Evolutionary conservation across 2,329 filamentous ascomycete species (phyloP).

Genomic region (Xylariomycetidae sp.): DNA sequence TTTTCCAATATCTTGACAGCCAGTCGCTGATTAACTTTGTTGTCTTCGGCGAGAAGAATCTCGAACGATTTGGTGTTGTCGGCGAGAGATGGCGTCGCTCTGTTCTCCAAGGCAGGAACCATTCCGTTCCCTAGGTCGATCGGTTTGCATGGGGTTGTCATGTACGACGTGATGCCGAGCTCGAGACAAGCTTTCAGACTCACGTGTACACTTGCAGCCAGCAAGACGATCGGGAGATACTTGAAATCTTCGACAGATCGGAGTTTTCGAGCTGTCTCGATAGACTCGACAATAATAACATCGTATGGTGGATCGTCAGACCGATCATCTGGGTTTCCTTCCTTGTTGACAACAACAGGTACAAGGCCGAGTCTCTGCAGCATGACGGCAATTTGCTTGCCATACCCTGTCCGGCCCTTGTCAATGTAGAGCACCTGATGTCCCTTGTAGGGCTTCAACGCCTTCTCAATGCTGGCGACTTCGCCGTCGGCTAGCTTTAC

Average conservation of each 20-base stretch:
- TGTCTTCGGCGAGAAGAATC: slow-evolving; percentile 93
- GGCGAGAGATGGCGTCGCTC: slow-evolving; percentile 83
- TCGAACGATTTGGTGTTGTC: slow-evolving; percentile 95
- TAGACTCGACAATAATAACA: slow-evolving; percentile 92
- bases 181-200: slow-evolving; percentile 91
- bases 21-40: slow-evolving; percentile 91
- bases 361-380: slow-evolving; percentile 73
- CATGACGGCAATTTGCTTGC: slow-evolving; percentile 72
- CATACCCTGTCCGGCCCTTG: slow-evolving; percentile 75
- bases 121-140: slow-evolving; percentile 96
- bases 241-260: slow-evolving; percentile 92
- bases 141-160: slow-evolving; percentile 92
- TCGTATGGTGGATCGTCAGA: slow-evolving; percentile 71
- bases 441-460: slow-evolving; percentile 84
- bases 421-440: slow-evolving; percentile 94
- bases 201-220: slow-evolving; percentile 85
- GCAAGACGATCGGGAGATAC: slow-evolving; percentile 90
- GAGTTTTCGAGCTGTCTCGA: slow-evolving; percentile 80
- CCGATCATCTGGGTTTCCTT: slow-evolving; percentile 55
- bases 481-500: slow-evolving; percentile 81
- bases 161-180: slow-evolving; percentile 96
- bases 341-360: slow-evolving; percentile 80
- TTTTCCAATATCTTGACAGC: slow-evolving; percentile 97
- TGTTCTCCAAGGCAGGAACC: slow-evolving; percentile 89
- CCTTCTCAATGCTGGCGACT: slow-evolving; percentile 71